Base-by-base conservation (phyloP, 148 eudicot genomes). In the Polygonum maritimum region DNA sequence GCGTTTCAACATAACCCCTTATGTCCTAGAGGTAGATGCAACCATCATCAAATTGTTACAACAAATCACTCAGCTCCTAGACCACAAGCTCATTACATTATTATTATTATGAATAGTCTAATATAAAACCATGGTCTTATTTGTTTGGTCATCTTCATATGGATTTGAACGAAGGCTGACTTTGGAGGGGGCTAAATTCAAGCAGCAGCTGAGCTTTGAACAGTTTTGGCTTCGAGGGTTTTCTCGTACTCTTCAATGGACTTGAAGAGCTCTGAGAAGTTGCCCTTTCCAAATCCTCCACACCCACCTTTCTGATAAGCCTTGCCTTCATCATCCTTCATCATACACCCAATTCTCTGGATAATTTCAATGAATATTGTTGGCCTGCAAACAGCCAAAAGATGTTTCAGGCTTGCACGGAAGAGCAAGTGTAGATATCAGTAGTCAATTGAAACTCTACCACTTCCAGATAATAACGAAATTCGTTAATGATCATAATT, bases 221-320 rank as follows among this genome's bases (percentile, higher is more conserved):
- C 79, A 41, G 21, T 76, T 73, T 85, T 88, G 33, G 88, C 87
- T 84, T 94, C 97, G 5, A 94, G 97, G 21, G 92, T 90, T 80
- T 92, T 94, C 85, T 94, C 98, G n/a, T 86, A 94, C 71, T 94
- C 98, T 76, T 94, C 98, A 1, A 94, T 90, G n/a, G 98, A 94
- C 70, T 88, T 92, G 76, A 92, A 94, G 76, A 94, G 97, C 87
- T 92, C 97, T 0, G 97, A 88, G 83, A 94, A 92, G 81, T 94
- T 94, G 12, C 98, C 98, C 77, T 94, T 94, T n/a, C 98, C 98
- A 36, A 94, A 94, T 58, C 98, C 98, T 80, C 98, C 98, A 74
- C 98, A 94, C 0, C 97, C 97, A 39, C 93, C 96, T 83, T 88
- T 94, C 81, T 94, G 97, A 78, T 85, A 90, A 5, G 58, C 38